phyloP scores from a whole-genome alignment of 495 filamentous ascomycete genomes.

The Penicillium pancosmium region DNA sequence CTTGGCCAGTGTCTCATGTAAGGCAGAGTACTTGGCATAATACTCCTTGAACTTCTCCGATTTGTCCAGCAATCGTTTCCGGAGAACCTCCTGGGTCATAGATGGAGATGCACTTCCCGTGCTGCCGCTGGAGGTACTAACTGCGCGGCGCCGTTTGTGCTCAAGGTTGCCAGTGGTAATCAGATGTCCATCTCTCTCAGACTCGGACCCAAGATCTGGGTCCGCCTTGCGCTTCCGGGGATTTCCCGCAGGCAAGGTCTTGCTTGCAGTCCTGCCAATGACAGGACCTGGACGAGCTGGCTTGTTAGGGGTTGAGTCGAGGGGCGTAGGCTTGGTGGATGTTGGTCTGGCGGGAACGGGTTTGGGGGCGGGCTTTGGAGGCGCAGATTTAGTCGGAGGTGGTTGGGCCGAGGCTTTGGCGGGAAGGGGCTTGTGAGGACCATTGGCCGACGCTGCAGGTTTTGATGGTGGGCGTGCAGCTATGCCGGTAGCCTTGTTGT shows the following conservation, averaged over 20 bases:
- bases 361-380: neutral
- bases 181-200: neutral
- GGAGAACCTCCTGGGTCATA: constrained; percentile 43
- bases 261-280: neutral
- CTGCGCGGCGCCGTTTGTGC: constrained; percentile 49
- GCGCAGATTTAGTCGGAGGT: neutral
- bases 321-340: neutral
- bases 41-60: constrained; percentile 62
- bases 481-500: constrained; percentile 22
- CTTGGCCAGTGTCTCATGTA: constrained; percentile 61
- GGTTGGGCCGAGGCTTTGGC: constrained; percentile 32
- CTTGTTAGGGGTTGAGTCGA: neutral
- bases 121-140: constrained; percentile 51
- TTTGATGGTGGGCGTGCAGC: constrained; percentile 19
- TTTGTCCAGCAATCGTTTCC: constrained; percentile 51
- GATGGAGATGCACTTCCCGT: constrained; percentile 51
- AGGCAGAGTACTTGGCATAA: constrained; percentile 63
- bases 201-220: constrained; percentile 20
- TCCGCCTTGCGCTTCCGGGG: constrained; percentile 50
- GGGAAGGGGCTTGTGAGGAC: constrained; percentile 27
- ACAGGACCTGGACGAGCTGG: neutral
- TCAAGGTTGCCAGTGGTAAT: constrained; percentile 37
- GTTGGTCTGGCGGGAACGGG: neutral
- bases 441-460: constrained; percentile 28
- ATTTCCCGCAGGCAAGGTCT: neutral